Conservation (phyloP, 345 rosid genomes). For the Abelmoschus esculentus region DNA sequence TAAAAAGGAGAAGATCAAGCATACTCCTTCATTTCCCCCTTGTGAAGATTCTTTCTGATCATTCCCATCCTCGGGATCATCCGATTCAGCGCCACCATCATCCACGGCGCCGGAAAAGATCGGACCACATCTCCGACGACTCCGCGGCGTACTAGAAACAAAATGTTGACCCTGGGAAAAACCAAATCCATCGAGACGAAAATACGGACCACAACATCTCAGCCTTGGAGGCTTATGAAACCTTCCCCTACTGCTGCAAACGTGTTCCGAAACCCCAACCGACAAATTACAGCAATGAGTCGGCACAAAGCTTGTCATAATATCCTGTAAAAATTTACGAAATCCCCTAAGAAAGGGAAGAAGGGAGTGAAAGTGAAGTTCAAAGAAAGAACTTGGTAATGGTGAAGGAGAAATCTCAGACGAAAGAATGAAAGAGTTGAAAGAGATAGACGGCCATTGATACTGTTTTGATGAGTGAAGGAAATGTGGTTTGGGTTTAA, state of each 20-base stretch:
- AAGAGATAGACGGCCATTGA: background rate
- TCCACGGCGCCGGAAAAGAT: conserved; percentile 38
- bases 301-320: conserved; percentile 46
- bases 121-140: conserved; percentile 30
- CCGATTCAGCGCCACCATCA: conserved; percentile 38
- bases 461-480: background rate
- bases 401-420: background rate
- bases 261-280: conserved; percentile 30
- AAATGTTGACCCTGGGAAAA: conserved; percentile 24
- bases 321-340: conserved; percentile 31
- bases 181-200: conserved; percentile 22
- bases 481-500: conserved; percentile 3
- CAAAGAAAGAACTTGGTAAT: background rate
- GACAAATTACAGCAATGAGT: conserved; percentile 51
- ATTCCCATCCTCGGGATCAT: conserved; percentile 27
- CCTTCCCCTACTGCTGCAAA: conserved; percentile 29
- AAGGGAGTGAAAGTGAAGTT: background rate
- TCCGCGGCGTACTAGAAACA: conserved; percentile 16
- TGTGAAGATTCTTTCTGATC: conserved; percentile 27
- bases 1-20: background rate
- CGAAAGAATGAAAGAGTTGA: background rate
- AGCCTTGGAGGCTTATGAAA: conserved; percentile 29
- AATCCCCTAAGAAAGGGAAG: background rate
- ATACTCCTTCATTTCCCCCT: conserved; percentile 25
- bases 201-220: conserved; percentile 24